Conservation (phyloP, 2,329 filamentous ascomycete genomes). For the Phyllosticta citrichinensis region DNA sequence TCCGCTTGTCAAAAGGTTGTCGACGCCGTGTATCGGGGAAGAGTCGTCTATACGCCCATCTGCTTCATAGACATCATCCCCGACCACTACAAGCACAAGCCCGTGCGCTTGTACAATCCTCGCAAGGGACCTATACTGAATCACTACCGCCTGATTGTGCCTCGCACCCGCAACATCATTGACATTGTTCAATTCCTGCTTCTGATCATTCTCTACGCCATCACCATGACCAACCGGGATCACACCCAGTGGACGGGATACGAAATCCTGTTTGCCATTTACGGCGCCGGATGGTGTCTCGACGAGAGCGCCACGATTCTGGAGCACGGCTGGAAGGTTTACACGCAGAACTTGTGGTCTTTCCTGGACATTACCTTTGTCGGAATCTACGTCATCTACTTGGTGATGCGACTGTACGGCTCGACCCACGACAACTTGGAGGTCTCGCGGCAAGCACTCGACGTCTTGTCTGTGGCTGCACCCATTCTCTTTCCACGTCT, state of each 20-base stretch:
- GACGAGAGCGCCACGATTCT: conserved; percentile 69
- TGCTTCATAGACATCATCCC: conserved; percentile 76
- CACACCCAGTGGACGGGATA: conserved; percentile 44
- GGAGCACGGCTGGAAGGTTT: conserved; percentile 69
- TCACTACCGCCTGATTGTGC: conserved; percentile 76
- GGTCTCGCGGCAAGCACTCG: conserved; percentile 57
- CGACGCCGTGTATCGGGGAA: conserved; percentile 70
- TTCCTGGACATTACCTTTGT: conserved; percentile 75
- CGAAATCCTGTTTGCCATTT: conserved; percentile 62
- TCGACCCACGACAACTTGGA: conserved; percentile 41
- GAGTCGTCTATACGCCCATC: conserved; percentile 72
- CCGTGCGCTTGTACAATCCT: conserved; percentile 72
- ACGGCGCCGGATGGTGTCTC: conserved; percentile 67
- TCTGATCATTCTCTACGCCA: conserved; percentile 58
- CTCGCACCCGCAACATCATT: conserved; percentile 63
- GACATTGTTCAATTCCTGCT: conserved; percentile 66
- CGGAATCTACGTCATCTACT: conserved; percentile 59
- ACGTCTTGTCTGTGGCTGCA: conserved; percentile 69
- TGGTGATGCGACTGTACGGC: conserved; percentile 57
- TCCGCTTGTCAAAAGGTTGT: conserved; percentile 75
- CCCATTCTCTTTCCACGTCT: conserved; percentile 68
- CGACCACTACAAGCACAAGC: conserved; percentile 75
- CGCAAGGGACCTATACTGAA: conserved; percentile 66
- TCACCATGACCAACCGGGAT: conserved; percentile 61
- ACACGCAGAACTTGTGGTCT: conserved; percentile 81